Conservation (phyloP, 2,329 filamentous ascomycete genomes). For the Magnaporthiopsis incrustans region DNA sequence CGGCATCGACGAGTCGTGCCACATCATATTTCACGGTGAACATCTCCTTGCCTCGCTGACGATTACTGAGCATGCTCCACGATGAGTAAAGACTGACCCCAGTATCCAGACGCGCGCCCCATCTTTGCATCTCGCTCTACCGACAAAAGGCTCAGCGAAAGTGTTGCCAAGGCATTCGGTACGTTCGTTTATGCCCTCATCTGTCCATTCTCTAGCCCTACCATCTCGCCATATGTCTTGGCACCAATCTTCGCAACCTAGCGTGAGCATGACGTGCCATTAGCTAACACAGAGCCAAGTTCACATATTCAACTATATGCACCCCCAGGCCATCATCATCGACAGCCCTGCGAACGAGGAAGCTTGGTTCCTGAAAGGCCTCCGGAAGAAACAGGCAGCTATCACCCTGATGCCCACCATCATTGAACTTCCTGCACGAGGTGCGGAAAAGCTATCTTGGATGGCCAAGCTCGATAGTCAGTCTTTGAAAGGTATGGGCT, state of each 20-base stretch:
- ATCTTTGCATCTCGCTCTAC: slow-evolving; percentile 65
- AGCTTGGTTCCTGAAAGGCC: slow-evolving; percentile 52
- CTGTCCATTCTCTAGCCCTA: neutral
- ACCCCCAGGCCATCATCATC: slow-evolving; percentile 67
- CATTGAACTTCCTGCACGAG: slow-evolving; percentile 63
- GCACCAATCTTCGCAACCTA: neutral
- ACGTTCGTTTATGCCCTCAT: slow-evolving; percentile 18
- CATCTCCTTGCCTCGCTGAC: neutral
- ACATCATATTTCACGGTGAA: slow-evolving; percentile 51
- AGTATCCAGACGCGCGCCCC: slow-evolving; percentile 59
- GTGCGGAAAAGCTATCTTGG: slow-evolving; percentile 62
- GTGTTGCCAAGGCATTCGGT: slow-evolving; percentile 57
- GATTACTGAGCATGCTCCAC: neutral
- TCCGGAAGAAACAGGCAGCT: slow-evolving; percentile 45
- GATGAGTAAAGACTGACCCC: slow-evolving; percentile 3
- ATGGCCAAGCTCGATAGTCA: slow-evolving; percentile 67
- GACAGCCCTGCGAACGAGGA: slow-evolving; percentile 64
- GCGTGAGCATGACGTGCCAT: slow-evolving; percentile 7
- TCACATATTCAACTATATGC: slow-evolving; percentile 65
- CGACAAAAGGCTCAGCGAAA: slow-evolving; percentile 58
- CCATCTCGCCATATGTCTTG: neutral
- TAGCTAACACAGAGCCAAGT: slow-evolving; percentile 37
- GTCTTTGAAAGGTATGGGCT: slow-evolving; percentile 52
- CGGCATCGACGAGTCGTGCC: slow-evolving; percentile 64
- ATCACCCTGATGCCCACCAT: slow-evolving; percentile 51